phyloP scores from a whole-genome alignment of 306 rosid genomes.

The Senna siamea region DNA sequence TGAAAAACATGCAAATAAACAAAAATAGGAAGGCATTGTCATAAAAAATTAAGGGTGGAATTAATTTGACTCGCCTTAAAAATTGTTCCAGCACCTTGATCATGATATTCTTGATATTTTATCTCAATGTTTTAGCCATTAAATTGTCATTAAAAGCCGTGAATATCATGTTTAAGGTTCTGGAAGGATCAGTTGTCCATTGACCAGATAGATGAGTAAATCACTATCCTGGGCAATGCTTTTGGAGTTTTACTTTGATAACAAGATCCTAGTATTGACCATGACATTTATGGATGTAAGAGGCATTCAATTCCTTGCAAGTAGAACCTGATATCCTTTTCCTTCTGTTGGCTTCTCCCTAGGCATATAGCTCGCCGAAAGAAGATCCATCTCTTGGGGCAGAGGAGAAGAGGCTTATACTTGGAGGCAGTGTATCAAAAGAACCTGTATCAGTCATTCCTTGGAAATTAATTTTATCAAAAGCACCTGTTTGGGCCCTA shows the following conservation, averaged over 20 bases:
- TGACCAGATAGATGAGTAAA: constrained; percentile 11
- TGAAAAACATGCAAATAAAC: no score
- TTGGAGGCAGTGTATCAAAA: constrained; percentile 70
- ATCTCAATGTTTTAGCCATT: no score
- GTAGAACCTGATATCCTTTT: constrained; percentile 31
- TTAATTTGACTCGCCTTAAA: no score
- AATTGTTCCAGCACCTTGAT: no score
- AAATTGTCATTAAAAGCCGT: no score
- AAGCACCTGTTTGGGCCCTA: constrained; percentile 98
- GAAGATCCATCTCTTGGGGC: constrained; percentile 74
- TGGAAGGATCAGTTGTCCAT: constrained; percentile 6
- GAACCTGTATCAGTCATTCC: constrained; percentile 88
- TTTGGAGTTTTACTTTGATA: constrained; percentile 21
- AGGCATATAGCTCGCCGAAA: constrained; percentile 94
- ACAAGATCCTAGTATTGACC: constrained; percentile 17
- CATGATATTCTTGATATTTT: no score
- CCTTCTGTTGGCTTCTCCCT: constrained; percentile 40
- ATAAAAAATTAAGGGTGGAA: no score
- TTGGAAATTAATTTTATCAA: constrained; percentile 89
- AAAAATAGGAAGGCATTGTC: no score
- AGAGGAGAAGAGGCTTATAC: constrained; percentile 68
- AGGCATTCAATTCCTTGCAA: background rate
- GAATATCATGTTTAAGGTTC: no score
- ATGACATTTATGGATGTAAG: constrained; percentile 25
- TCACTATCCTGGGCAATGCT: constrained; percentile 17